Evolutionary conservation across 2,329 filamentous ascomycete genomes (phyloP).

Genomic region (Aspergillus viridinutans): DNA sequence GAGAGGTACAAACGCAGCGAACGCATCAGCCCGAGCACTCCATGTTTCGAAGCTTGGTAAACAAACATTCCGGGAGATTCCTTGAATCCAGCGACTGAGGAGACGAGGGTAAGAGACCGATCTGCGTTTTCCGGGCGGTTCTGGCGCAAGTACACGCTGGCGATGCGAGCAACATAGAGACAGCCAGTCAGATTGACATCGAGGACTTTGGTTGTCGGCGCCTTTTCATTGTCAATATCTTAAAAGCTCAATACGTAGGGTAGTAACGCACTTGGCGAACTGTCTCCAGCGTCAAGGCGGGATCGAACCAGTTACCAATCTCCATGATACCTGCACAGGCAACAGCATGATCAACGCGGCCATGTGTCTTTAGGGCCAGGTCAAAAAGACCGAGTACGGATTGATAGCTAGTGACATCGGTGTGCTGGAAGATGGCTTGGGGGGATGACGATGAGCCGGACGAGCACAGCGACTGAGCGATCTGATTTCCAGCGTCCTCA

Average conservation of each 20-base stretch:
- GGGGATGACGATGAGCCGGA: conserved; percentile 18
- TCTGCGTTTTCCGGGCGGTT: conserved; percentile 29
- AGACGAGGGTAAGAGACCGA: conserved; percentile 43
- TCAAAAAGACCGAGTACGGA: conserved; percentile 47
- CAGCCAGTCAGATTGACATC: conserved; percentile 48
- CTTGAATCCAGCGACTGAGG: conserved; percentile 48
- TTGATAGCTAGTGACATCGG: conserved; percentile 46
- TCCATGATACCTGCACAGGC: conserved; percentile 47
- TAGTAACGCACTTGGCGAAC: conserved; percentile 35
- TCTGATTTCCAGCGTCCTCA: conserved; percentile 25
- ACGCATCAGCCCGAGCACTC: conserved; percentile 49
- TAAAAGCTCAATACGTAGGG: background rate
- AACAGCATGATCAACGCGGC: conserved; percentile 48
- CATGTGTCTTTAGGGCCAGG: conserved; percentile 41
- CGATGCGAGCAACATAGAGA: conserved; percentile 47
- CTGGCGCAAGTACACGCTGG: conserved; percentile 48
- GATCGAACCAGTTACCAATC: conserved; percentile 44
- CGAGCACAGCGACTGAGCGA: conserved; percentile 9
- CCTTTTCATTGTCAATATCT: background rate
- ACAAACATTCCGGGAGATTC: conserved; percentile 46
- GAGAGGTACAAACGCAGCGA: conserved; percentile 37
- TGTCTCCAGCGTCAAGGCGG: conserved; percentile 40
- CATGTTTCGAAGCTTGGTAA: conserved; percentile 49
- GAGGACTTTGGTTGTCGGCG: conserved; percentile 35
- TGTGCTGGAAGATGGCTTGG: conserved; percentile 36